Evolutionary conservation across 768 basidiomycete species (phyloP).

Genomic region (Calocybe indica): DNA sequence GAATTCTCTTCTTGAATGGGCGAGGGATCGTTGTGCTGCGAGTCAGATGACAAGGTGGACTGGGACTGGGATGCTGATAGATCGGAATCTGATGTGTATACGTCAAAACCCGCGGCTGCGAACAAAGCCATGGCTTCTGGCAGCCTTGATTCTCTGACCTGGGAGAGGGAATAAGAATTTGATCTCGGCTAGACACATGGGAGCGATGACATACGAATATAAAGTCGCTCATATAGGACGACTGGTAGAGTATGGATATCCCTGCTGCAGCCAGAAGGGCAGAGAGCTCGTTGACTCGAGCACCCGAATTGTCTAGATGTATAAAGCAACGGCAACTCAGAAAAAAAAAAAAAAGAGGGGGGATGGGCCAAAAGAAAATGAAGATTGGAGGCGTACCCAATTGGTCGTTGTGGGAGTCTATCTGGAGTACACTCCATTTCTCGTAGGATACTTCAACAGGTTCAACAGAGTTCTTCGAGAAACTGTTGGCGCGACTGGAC

Average conservation of each 20-base stretch:
- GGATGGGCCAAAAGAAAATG: slow-evolving; percentile 5
- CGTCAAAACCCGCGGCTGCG: slow-evolving; percentile 57
- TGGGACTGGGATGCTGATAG: slow-evolving; percentile 12
- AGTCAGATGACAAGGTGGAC: slow-evolving; percentile 9
- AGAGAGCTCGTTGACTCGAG: slow-evolving; percentile 70
- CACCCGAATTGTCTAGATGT: slow-evolving; percentile 55
- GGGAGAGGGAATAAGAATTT: slow-evolving; percentile 8
- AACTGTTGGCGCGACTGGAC: slow-evolving; percentile 4
- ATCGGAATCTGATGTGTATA: slow-evolving; percentile 46
- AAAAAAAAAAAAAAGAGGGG: slow-evolving; percentile 5
- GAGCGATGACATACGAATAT: slow-evolving; percentile 52
- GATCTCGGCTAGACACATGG: background rate
- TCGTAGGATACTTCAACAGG: slow-evolving; percentile 68
- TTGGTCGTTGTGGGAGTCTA: slow-evolving; percentile 72
- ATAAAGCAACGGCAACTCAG: background rate
- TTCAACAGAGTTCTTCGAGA: slow-evolving; percentile 26
- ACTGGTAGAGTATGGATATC: slow-evolving; percentile 79
- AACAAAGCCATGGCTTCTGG: slow-evolving; percentile 58
- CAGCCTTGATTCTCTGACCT: slow-evolving; percentile 67
- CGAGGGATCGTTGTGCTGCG: background rate
- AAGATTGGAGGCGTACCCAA: slow-evolving; percentile 39
- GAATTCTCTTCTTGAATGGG: background rate
- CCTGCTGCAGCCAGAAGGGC: slow-evolving; percentile 70
- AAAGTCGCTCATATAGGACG: slow-evolving; percentile 79
- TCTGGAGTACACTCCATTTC: slow-evolving; percentile 74